Base-by-base conservation (phyloP, 345 rosid species). In the Pistacia vera region DNA sequence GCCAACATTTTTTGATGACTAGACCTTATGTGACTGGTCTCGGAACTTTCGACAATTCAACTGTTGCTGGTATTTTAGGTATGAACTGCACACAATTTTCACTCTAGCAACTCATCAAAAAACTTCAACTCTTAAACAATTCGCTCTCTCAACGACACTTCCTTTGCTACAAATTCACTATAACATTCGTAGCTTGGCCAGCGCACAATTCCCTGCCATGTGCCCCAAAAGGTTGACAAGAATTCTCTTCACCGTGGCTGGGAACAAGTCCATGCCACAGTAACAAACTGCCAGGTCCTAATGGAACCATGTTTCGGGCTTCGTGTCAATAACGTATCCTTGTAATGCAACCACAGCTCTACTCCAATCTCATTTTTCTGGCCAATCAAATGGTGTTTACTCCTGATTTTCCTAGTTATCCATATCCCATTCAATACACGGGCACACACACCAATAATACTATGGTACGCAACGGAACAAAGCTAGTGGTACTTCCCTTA, bases 201-300 rank as follows among this genome's bases (percentile, higher is more conserved):
- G 71, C 59, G 56, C 81, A 20, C 63, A 59, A 12, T 88, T 77
- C 77, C 93, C 92, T 0, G 90, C 93, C 12, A 89, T 6, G 92
- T 87, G 57, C 93, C 93, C 59, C 74, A 76, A 22, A 84, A 82
- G 17, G 83, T 91, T 8, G 91, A 85, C 58, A 74, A 75, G 77
- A 71, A 60, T 87, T 89, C 73, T 86, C 76, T 85, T 87, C 87
- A 85, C 88, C 0, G 80, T 86, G 5, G 88, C 75, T 88, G 9
- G 93, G 96, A 76, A 84, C 93, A 25, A 79, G 33, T 76, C 93
- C 91, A 0, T 83, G 93, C 66, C 85, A 64, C 66, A 74, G 82
- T 25, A 91, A 88, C 76, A 84, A 79, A 74, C 41, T 88, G 90
- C 75, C 93, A 87, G 97, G 97, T 1, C 97, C 97, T 10, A 91